Evolutionary conservation across 257 asterid genomes (phyloP).

Genomic region (Avicennia marina): DNA sequence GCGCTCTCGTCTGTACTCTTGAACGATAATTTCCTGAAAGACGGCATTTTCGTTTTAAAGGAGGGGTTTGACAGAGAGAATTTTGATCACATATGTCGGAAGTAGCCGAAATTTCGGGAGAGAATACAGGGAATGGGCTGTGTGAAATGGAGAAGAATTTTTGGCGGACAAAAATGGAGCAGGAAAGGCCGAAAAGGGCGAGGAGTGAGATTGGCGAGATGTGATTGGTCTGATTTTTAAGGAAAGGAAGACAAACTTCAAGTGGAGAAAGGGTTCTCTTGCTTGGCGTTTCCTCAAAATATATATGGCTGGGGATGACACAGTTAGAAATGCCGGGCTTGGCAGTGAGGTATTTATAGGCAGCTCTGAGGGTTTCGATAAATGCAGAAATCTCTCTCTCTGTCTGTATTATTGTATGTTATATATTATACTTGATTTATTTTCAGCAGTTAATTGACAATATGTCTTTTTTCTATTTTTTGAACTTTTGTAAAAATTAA

Average conservation of each 20-base stretch:
- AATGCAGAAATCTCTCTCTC: neutral
- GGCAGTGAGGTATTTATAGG: slow-evolving; percentile 17
- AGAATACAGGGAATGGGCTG: neutral
- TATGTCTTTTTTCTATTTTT: too few species aligned
- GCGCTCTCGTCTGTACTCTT: too few species aligned
- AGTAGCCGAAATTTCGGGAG: too few species aligned
- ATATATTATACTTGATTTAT: too few species aligned
- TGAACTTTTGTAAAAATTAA: too few species aligned
- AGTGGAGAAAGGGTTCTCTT: too few species aligned
- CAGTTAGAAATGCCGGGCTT: slow-evolving; percentile 13
- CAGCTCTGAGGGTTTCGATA: neutral
- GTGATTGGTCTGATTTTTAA: slow-evolving; percentile 14
- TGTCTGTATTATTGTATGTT: too few species aligned
- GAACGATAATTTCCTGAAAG: slow-evolving; percentile 23
- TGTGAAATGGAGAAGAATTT: neutral
- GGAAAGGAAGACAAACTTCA: neutral
- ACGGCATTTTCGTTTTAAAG: slow-evolving; percentile 4
- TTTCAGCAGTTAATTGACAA: too few species aligned
- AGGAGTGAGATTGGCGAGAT: slow-evolving; percentile 14
- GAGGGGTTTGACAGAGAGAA: too few species aligned
- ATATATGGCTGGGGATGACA: slow-evolving; percentile 10
- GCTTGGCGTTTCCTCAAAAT: neutral
- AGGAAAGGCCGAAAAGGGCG: neutral
- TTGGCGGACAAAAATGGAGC: slow-evolving; percentile 4
- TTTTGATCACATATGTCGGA: too few species aligned